phyloP scores from a whole-genome alignment of 306 rosid species.

The Cyclanthera cordifolia region DNA sequence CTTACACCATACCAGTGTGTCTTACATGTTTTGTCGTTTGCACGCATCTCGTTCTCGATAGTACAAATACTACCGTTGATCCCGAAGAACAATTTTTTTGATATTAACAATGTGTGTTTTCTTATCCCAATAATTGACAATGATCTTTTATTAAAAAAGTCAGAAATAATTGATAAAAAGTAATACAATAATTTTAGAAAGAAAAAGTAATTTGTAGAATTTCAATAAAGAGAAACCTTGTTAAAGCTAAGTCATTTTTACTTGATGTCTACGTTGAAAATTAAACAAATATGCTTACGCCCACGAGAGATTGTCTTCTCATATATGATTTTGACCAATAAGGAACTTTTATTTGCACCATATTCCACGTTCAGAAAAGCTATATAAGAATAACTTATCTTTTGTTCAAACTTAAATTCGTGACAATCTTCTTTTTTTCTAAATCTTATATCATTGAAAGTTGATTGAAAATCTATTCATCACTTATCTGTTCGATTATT shows the following conservation, averaged over 20 bases:
- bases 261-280: neutral
- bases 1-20: too few relatives aligned
- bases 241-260: neutral
- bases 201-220: neutral
- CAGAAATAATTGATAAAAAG: neutral
- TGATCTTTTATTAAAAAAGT: neutral
- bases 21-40: too few relatives aligned
- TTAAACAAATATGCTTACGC: neutral
- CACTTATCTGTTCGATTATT: neutral
- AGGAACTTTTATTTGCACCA: neutral
- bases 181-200: neutral
- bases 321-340: neutral
- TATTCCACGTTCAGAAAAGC: neutral
- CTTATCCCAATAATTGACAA: too few relatives aligned
- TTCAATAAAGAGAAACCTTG: neutral
- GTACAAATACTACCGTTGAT: too few relatives aligned
- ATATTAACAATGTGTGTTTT: too few relatives aligned
- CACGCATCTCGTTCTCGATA: too few relatives aligned
- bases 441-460: neutral
- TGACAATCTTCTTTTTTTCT: neutral
- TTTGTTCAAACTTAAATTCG: neutral
- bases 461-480: neutral
- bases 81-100: too few relatives aligned
- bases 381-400: neutral
- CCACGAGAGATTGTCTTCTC: neutral